These are phyloP conservation scores for Fraxinus dipetala DNA, from an alignment of 305 asterid species.

Conservation along the genomic window DNA sequence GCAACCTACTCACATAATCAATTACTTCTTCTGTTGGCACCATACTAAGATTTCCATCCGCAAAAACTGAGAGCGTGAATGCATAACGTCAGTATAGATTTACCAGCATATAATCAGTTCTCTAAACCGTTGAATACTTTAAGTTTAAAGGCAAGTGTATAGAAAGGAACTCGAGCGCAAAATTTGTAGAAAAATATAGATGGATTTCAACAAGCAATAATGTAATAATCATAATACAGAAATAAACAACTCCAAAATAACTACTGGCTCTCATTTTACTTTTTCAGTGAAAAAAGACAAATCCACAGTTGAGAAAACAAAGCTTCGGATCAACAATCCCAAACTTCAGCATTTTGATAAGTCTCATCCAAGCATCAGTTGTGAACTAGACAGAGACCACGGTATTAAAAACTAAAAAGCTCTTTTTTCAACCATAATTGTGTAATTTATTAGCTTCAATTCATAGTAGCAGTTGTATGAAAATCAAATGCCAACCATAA, in stretches of 20 bases:
- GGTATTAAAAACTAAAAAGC: background rate
- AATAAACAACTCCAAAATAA: background rate
- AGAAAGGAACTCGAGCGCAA: background rate
- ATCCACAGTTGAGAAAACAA: background rate
- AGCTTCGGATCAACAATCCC: background rate
- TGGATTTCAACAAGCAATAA: background rate
- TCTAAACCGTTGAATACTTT: background rate
- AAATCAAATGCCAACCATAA: background rate
- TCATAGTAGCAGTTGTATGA: background rate
- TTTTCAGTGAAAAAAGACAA: background rate
- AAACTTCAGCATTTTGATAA: background rate
- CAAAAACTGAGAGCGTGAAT: slow-evolving; percentile 29
- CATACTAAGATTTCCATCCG: slow-evolving; percentile 56
- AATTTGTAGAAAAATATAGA: background rate
- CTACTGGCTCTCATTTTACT: background rate
- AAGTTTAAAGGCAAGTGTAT: background rate
- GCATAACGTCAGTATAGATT: slow-evolving; percentile 18
- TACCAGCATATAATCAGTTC: slow-evolving; percentile 16
- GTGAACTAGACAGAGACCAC: background rate
- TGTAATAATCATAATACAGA: background rate
- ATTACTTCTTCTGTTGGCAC: slow-evolving; percentile 60
- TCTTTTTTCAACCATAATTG: background rate
- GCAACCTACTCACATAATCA: slow-evolving; percentile 50
- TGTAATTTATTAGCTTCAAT: background rate
- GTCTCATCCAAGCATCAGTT: background rate